Percentiles rank a stretch among this genome's conserved stretches.
Conservation (phyloP, 2,329 filamentous ascomycete genomes). For the Myriosclerotinia scirpicola region DNA sequence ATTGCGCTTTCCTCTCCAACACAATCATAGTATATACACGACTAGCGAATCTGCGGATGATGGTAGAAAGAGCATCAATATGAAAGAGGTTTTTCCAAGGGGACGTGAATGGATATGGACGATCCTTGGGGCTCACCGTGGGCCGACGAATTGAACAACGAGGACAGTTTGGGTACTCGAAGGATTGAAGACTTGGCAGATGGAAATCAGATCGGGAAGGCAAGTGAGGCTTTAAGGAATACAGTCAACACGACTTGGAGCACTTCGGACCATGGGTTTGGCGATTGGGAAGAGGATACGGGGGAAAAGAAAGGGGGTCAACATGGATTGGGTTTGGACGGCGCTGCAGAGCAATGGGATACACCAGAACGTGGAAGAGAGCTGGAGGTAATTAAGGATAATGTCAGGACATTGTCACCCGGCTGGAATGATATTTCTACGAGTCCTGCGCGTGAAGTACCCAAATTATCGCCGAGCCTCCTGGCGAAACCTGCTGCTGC, state of each 20-base stretch:
- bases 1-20: neutral
- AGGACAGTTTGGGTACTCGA: neutral
- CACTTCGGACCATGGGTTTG: constrained; percentile 33
- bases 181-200: constrained; percentile 18
- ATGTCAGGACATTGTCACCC: constrained; percentile 20
- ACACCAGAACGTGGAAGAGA: constrained; percentile 2
- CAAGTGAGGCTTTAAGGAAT: constrained; percentile 29
- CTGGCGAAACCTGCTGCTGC: constrained; percentile 23
- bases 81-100: constrained; percentile 31
- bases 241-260: constrained; percentile 36
- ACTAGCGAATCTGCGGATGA: neutral
- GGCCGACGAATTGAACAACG: constrained; percentile 39
- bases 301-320: constrained; percentile 15
- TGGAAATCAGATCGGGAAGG: constrained; percentile 23
- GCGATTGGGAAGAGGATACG: constrained; percentile 34
- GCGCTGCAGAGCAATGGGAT: constrained; percentile 27
- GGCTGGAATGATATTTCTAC: constrained; percentile 27
- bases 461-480: constrained; percentile 27
- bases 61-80: constrained; percentile 33
- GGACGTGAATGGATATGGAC: constrained; percentile 39
- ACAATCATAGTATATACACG: constrained; percentile 12
- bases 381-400: constrained; percentile 19
- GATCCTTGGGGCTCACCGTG: constrained; percentile 44
- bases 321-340: constrained; percentile 27
- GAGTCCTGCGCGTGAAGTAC: constrained; percentile 7